Percentiles rank a stretch among this genome's conserved stretches.
These are phyloP conservation scores for Rubus idaeus DNA, from an alignment of 306 rosid species.

Conservation along the genomic window DNA sequence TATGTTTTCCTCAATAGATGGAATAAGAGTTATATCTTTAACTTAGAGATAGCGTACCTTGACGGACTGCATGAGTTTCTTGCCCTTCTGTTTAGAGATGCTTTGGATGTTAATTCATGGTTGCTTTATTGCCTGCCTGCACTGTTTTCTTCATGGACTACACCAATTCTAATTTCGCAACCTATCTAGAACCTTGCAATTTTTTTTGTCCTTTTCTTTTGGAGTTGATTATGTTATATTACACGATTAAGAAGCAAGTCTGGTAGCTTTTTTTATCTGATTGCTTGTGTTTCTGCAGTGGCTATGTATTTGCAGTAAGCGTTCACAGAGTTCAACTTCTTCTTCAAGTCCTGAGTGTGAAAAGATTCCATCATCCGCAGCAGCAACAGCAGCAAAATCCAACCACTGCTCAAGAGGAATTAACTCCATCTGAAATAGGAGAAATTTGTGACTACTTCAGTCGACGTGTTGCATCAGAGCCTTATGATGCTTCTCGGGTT, in stretches of 20 bases:
- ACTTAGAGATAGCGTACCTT: neutral
- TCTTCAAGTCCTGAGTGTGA: conserved; percentile 97
- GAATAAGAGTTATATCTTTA: neutral
- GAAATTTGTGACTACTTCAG: conserved; percentile 99
- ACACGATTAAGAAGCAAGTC: too few relatives aligned
- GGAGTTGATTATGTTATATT: too few relatives aligned
- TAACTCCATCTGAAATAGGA: conserved; percentile 77
- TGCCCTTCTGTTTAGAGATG: neutral
- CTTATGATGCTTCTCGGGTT: conserved; percentile 98
- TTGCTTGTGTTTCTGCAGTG: conserved; percentile 57
- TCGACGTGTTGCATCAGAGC: conserved; percentile 99
- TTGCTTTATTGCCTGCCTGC: neutral
- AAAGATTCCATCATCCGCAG: conserved; percentile 96
- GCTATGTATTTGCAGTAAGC: conserved; percentile 98
- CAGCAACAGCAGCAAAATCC: conserved; percentile 73
- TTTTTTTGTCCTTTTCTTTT: too few relatives aligned
- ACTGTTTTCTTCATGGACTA: neutral
- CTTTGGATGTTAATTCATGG: neutral
- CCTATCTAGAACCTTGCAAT: neutral
- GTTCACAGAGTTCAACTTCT: conserved; percentile 99
- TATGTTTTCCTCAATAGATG: neutral
- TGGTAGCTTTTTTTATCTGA: conserved; percentile 12
- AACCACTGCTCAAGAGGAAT: conserved; percentile 77
- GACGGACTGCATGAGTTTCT: neutral
- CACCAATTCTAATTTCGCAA: neutral